Evolutionary conservation across 139 green algal genomes (phyloP).

Genomic region (Chlamydomonas sphaeroides): DNA sequence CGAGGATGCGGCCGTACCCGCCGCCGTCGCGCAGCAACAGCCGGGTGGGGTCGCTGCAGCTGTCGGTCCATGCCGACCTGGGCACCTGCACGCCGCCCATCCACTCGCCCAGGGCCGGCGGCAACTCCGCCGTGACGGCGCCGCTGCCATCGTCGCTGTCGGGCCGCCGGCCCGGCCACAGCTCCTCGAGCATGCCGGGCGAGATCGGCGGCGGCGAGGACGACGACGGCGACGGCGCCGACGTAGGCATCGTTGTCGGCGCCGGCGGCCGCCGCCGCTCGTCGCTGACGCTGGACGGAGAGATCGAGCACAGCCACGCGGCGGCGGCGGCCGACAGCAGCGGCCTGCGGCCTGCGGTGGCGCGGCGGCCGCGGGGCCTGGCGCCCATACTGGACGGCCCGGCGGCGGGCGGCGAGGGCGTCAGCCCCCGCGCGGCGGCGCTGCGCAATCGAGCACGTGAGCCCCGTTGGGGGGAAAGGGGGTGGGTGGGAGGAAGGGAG

Average conservation of each 20-base stretch:
- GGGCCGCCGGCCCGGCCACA: not conserved
- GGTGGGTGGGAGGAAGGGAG: no score
- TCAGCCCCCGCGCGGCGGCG: not conserved
- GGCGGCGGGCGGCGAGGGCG: no score
- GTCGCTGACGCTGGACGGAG: not conserved
- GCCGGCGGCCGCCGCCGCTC: no score
- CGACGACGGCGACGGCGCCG: no score
- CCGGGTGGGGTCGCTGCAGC: no score
- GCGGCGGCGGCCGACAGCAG: slow-evolving; percentile 7
- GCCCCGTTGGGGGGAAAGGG: no score
- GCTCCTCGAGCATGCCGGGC: not conserved
- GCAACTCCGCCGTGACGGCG: not conserved
- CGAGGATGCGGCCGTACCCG: not conserved
- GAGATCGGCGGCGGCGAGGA: not conserved
- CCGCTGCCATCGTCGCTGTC: not conserved
- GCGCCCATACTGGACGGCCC: not conserved
- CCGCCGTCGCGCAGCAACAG: no score
- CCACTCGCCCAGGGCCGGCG: not conserved
- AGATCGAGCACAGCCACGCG: not conserved
- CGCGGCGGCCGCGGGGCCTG: not conserved
- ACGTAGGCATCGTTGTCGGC: not conserved
- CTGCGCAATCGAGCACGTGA: not conserved
- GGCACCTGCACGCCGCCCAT: no score
- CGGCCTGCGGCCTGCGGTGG: not conserved
- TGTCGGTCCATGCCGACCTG: not conserved